Percentiles rank a stretch among this genome's conserved stretches.
phyloP scores from a whole-genome alignment of 306 rosid genomes.

The Cucumis melo region DNA sequence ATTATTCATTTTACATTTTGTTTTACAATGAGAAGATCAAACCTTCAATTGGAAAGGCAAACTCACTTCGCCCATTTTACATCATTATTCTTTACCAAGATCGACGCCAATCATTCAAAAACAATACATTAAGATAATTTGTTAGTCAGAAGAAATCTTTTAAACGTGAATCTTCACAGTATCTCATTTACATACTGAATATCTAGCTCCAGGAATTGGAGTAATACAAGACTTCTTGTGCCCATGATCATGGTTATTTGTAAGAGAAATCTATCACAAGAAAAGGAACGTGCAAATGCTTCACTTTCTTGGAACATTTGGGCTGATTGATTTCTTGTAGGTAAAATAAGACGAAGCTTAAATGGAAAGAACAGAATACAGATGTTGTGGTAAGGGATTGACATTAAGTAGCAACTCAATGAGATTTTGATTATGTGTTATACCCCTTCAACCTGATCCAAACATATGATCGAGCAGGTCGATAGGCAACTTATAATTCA shows the following conservation, averaged over 20 bases:
- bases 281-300: background rate
- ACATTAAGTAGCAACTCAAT: background rate
- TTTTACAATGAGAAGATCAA: no score
- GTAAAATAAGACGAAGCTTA: background rate
- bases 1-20: background rate
- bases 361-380: background rate
- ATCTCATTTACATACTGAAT: background rate
- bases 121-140: background rate
- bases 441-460: background rate
- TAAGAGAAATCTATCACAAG: background rate
- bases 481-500: conserved; percentile 25
- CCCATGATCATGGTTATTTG: background rate
- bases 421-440: background rate
- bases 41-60: no score
- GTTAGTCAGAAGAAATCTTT: background rate
- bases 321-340: background rate
- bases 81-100: background rate
- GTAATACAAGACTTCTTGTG: background rate
- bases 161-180: background rate
- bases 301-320: background rate
- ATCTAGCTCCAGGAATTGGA: background rate
- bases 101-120: background rate
- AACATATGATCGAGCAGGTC: background rate
- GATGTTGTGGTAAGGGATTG: background rate
- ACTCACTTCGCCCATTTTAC: background rate